Base-by-base conservation (phyloP, 1,139 yeast species). In the Kodamaea ohmeri region DNA sequence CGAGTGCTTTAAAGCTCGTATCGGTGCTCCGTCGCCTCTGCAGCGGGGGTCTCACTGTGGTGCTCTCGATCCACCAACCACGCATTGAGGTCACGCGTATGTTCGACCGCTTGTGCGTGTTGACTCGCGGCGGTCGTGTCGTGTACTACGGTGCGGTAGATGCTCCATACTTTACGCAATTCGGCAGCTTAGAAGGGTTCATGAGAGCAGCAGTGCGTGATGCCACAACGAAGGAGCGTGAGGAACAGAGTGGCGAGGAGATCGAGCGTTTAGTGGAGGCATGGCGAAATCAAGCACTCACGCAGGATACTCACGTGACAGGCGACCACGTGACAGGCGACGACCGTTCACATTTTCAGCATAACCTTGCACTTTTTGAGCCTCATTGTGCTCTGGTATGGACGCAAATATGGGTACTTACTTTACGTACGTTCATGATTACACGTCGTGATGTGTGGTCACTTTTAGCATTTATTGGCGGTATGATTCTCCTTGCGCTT, bases 61-160 rank as follows among this genome's bases (percentile, higher is more conserved):
- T 87, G 4, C 63, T 86, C 60, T 81, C 90, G 27, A 83, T 87
- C 33, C 96, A 87, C 55, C 96, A 88, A 54, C 96, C 96, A 0
- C 63, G 95, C 38, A 77, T 86, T 0, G 95, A 87, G 53, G 84
- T 87, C 32, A 63, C 79, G 12, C 55, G 59, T 29, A 58, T 85
- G 31, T 83, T 88, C 50, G 95, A 88, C 55, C 70, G 76, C 35
- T 66, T 87, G 3, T 75, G 90, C 40, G 70, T 88, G n/a, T 60
- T 88, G 26, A 77, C 95, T 0, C 66, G 76, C 38, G 88, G 83
- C 6, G 87, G 92, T 1, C 65, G 78, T 24, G 57, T 77, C 34
- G 77, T 83, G 4, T 83, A 73, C 53, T 73, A 69, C 44, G 95
- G 92, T 0, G 54, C 47, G 6, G 52, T 57, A 9, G 39, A 43